Evolutionary conservation across 78 protist genomes (phyloP), one percentile per base, ranked within the genome.

Genomic region (Salpingoeca rosetta): DNA sequence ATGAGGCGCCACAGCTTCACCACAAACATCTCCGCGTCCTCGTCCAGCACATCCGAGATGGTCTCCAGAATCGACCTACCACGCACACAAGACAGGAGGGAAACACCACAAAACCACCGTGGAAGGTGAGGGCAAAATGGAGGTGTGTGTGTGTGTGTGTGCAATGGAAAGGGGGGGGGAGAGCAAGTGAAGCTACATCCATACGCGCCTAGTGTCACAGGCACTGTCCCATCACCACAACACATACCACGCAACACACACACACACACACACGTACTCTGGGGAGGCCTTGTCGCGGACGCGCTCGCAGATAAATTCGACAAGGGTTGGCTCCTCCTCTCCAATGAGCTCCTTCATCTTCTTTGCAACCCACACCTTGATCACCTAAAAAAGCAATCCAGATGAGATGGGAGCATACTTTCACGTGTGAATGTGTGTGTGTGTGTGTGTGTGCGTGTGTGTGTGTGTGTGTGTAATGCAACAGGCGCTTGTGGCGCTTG

Each of bases 1-100:
- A 87, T 38, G 79, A 87, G 75, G 3, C 90, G 86, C 90, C 90
- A 87, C 57, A 87, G 82, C 65, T 87, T 87, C 36, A 82, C 87
- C 27, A 28, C 22, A 44, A 87, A 87, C n/a, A 86, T 39, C 35
- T 31, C 43, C 35, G 90, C 90, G 7, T 87, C 90, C 28, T 87
- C 90, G 45, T 87, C 90, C 83, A 87, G 82, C 22, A 87, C 86
- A 24, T 37, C 39, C 80, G 7, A 17, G 17, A 77, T 77, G 36
- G 38, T n/a, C n/a, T 44, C 39, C 43, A 82, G 36, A 25, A 40
- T 45, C 31, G 75, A 17, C 25, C 28, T n/a, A 38, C n/a, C n/a
- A n/a, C n/a, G n/a, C n/a, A n/a, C n/a, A n/a, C n/a, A n/a, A n/a
- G n/a, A n/a, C n/a, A n/a, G n/a, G n/a, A n/a, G n/a, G n/a, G n/a